Evolutionary conservation across 73 alveolate species (phyloP).

Genomic region (Breviolum minutum): DNA sequence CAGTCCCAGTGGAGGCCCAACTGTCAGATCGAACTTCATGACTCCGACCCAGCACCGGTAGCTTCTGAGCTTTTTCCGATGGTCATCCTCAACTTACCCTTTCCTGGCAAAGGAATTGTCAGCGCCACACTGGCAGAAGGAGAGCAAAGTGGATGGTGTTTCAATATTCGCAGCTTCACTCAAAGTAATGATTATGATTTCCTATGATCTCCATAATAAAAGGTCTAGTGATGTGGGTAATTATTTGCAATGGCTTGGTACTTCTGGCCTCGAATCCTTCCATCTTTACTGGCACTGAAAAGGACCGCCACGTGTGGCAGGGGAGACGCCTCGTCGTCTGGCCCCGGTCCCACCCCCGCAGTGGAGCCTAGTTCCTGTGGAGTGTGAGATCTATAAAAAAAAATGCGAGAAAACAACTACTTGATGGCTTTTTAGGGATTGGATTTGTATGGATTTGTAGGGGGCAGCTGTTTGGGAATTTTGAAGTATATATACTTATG

Average conservation of each 20-base stretch:
- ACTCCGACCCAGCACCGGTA: not conserved
- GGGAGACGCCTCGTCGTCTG: constrained; percentile 68
- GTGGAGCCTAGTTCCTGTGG: not conserved
- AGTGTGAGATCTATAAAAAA: not conserved
- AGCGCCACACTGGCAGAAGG: constrained; percentile 3
- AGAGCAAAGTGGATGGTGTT: no score
- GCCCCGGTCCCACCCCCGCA: constrained; percentile 88
- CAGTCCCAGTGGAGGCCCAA: constrained; percentile 5
- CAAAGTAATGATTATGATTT: no score
- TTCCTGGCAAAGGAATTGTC: constrained; percentile 1
- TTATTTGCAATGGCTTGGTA: not conserved
- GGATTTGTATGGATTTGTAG: not conserved
- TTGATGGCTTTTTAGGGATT: not conserved
- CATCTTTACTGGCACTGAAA: not conserved
- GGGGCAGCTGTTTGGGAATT: not conserved
- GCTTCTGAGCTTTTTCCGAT: not conserved
- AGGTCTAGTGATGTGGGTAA: no score
- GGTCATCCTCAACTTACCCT: not conserved
- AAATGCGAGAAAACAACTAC: no score
- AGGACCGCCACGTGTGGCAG: constrained; percentile 53
- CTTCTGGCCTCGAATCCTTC: not conserved
- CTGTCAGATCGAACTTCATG: no score
- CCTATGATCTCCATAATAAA: no score
- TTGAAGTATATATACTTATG: not conserved
- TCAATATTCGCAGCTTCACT: no score